Evolutionary conservation across 371 early-diverging fungal genomes (phyloP).

Genomic region (Zychaea mexicana): DNA sequence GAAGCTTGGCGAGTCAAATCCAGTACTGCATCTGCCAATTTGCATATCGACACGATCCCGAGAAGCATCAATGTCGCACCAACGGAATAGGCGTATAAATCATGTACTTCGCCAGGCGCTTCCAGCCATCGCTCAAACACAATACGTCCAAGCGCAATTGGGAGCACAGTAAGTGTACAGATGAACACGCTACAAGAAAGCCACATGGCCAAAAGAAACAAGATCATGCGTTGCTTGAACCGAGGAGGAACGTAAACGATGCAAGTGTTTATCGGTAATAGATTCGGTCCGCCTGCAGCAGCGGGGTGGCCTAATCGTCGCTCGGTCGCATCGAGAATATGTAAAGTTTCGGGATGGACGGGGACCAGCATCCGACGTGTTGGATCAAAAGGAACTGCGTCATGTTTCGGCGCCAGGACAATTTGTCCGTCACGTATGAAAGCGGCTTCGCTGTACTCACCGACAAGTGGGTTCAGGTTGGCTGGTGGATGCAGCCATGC

Average conservation of each 20-base stretch:
- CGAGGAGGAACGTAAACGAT: conserved; percentile 72
- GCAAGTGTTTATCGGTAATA: conserved; percentile 33
- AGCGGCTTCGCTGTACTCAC: conserved; percentile 11
- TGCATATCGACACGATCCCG: conserved; percentile 7
- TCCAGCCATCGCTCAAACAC: conserved; percentile 29
- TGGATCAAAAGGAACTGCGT: conserved; percentile 65
- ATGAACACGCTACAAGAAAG: conserved; percentile 39
- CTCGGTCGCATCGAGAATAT: conserved; percentile 52
- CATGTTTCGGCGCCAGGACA: conserved; percentile 58
- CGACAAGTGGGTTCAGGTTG: background rate
- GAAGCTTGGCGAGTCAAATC: background rate
- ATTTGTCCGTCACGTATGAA: conserved; percentile 59
- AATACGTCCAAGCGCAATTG: conserved; percentile 50
- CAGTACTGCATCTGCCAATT: conserved; percentile 7
- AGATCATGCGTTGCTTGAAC: conserved; percentile 54
- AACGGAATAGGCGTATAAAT: conserved; percentile 50
- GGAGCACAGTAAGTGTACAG: conserved; percentile 36
- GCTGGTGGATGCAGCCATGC: conserved; percentile 22
- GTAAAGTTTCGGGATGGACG: conserved; percentile 51
- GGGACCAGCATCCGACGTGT: conserved; percentile 71
- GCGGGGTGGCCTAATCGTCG: conserved; percentile 49
- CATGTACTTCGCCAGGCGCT: conserved; percentile 44
- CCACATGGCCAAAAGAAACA: conserved; percentile 60
- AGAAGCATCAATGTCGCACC: conserved; percentile 24
- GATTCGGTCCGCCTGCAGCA: conserved; percentile 39